Evolutionary conservation across 2,329 filamentous ascomycete genomes (phyloP).

Genomic region (Thermothelomyces thermophilus): DNA sequence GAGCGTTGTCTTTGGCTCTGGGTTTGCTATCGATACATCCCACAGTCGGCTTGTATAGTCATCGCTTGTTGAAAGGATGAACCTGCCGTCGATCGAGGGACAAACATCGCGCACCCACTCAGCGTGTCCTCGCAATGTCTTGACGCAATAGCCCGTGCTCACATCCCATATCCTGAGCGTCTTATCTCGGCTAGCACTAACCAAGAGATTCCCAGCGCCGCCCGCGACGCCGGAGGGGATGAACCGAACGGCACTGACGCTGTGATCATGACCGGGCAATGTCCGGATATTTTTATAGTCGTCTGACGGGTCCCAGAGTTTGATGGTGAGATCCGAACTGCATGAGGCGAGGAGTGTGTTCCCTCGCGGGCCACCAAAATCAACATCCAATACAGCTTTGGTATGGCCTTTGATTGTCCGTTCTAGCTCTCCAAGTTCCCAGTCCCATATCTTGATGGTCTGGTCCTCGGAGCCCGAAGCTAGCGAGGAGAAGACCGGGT

Average conservation of each 20-base stretch:
- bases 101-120: constrained; percentile 90
- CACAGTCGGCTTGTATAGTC: constrained; percentile 78
- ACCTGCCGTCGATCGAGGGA: constrained; percentile 76
- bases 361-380: constrained; percentile 80
- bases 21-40: constrained; percentile 65
- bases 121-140: constrained; percentile 77
- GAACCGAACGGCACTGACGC: constrained; percentile 81
- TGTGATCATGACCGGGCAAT: constrained; percentile 85
- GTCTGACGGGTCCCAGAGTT: constrained; percentile 86
- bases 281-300: constrained; percentile 95
- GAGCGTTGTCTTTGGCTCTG: constrained; percentile 71
- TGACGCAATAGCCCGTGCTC: constrained; percentile 85
- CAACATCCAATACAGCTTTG: constrained; percentile 78
- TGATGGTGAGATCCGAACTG: constrained; percentile 85
- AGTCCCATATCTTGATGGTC: constrained; percentile 97
- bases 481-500: constrained; percentile 83
- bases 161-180: constrained; percentile 88
- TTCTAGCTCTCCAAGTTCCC: constrained; percentile 87
- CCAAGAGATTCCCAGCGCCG: constrained; percentile 75
- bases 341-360: constrained; percentile 74
- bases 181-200: constrained; percentile 79
- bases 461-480: constrained; percentile 88
- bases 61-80: constrained; percentile 73
- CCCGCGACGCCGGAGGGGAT: constrained; percentile 77
- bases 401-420: constrained; percentile 89